A percentile compares a stretch with the other conserved stretches of the same genome.
Conservation (phyloP, 805 yeast species). For the Yarrowia sp. region DNA sequence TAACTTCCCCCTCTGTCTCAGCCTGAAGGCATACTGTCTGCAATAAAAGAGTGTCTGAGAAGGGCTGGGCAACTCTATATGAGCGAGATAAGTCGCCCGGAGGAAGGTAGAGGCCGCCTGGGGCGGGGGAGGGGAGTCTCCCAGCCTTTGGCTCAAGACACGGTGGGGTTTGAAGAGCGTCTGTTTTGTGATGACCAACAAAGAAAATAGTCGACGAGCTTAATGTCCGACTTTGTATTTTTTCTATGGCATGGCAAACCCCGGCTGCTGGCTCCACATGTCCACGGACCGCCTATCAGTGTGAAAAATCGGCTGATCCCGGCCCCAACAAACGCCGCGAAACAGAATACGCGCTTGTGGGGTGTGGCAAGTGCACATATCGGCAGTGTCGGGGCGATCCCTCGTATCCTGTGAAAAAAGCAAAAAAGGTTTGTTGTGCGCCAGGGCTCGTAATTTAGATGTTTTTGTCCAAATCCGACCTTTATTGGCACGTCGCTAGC, state of each 20-base stretch:
- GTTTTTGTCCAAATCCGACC: background rate
- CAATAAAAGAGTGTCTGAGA: background rate
- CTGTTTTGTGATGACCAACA: background rate
- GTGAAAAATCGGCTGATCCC: background rate
- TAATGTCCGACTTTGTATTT: background rate
- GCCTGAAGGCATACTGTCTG: background rate
- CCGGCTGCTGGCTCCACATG: no score
- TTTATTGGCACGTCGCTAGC: slow-evolving; percentile 67
- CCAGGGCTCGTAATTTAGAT: background rate
- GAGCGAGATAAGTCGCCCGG: background rate
- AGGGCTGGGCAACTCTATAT: background rate
- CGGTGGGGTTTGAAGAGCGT: background rate
- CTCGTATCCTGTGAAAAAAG: slow-evolving; percentile 20
- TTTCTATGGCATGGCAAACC: no score
- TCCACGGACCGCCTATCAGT: no score
- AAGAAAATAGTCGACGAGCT: background rate
- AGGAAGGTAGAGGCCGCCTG: background rate
- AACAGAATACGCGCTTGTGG: background rate
- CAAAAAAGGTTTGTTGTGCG: background rate
- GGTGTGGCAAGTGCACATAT: background rate
- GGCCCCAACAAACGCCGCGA: background rate
- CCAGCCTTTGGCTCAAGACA: background rate
- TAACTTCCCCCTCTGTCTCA: slow-evolving; percentile 15
- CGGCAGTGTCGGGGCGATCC: background rate
- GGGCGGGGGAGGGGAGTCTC: background rate